These are phyloP conservation scores for Rosa persica DNA, from an alignment of 306 rosid species.

Conservation along the genomic window DNA sequence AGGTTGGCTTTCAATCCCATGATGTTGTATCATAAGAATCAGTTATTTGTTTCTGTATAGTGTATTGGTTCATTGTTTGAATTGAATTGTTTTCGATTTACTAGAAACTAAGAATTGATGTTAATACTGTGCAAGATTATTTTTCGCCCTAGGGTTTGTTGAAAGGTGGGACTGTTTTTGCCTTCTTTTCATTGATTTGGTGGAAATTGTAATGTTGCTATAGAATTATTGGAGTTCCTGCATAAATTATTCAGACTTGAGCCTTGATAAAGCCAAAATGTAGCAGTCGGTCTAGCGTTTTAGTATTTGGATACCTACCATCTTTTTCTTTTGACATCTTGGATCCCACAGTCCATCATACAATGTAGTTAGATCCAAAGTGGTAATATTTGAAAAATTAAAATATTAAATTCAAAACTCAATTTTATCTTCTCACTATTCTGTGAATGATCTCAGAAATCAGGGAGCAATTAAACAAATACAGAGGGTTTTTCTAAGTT, in stretches of 20 bases:
- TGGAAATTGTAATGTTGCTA: not conserved
- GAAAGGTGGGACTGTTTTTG: not conserved
- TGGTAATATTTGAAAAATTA: not conserved
- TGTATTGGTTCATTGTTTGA: not conserved
- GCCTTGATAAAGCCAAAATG: not conserved
- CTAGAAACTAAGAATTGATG: not conserved
- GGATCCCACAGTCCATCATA: not conserved
- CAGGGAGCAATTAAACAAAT: not conserved
- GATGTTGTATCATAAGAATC: not conserved
- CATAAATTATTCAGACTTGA: not conserved
- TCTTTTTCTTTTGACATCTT: not conserved
- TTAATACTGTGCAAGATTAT: not conserved
- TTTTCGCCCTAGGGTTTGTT: not conserved
- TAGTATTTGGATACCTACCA: not conserved
- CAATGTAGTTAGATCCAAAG: not conserved
- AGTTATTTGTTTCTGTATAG: not conserved
- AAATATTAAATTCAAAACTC: no score
- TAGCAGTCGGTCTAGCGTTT: not conserved
- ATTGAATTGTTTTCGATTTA: not conserved
- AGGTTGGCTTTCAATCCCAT: slow-evolving; percentile 48
- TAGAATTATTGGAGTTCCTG: not conserved
- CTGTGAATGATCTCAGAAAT: not conserved
- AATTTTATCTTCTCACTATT: not conserved
- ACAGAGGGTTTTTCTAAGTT: not conserved
- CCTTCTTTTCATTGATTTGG: not conserved